These are phyloP conservation scores for Nidula microcarpa DNA, from an alignment of 768 basidiomycete genomes.

Conservation along the genomic window DNA sequence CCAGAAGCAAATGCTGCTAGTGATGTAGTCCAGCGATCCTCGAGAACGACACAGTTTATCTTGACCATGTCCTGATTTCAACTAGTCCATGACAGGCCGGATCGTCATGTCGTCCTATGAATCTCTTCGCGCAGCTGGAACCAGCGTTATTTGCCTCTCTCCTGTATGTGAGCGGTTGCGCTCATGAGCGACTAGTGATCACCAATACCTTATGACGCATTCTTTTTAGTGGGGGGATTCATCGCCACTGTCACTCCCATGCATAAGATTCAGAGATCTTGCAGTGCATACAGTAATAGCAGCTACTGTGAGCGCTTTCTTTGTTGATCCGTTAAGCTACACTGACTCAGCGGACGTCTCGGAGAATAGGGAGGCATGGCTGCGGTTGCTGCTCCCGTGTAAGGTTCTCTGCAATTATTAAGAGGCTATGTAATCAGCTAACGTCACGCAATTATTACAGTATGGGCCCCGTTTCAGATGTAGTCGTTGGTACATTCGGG, in stretches of 20 bases:
- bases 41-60: too few species aligned
- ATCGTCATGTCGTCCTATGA: slow-evolving; percentile 66
- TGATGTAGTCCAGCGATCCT: too few species aligned
- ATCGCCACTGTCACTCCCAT: slow-evolving; percentile 58
- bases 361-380: slow-evolving; percentile 35
- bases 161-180: slow-evolving; percentile 35
- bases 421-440: not conserved
- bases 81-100: slow-evolving; percentile 56
- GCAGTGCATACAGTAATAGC: slow-evolving; percentile 58
- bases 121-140: slow-evolving; percentile 56
- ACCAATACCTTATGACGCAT: not conserved
- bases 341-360: not conserved
- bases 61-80: too few species aligned
- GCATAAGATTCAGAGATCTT: slow-evolving; percentile 61
- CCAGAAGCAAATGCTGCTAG: too few species aligned
- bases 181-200: slow-evolving; percentile 1
- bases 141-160: slow-evolving; percentile 56
- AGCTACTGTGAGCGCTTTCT: slow-evolving; percentile 44
- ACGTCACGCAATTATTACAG: slow-evolving; percentile 9
- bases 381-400: slow-evolving; percentile 38
- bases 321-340: not conserved
- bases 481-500: slow-evolving; percentile 45
- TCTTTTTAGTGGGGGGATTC: slow-evolving; percentile 57
- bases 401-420: slow-evolving; percentile 8
- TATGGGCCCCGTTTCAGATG: slow-evolving; percentile 55